Evolutionary conservation across 257 asterid genomes (phyloP).

Genomic region (Fraxinus americana): DNA sequence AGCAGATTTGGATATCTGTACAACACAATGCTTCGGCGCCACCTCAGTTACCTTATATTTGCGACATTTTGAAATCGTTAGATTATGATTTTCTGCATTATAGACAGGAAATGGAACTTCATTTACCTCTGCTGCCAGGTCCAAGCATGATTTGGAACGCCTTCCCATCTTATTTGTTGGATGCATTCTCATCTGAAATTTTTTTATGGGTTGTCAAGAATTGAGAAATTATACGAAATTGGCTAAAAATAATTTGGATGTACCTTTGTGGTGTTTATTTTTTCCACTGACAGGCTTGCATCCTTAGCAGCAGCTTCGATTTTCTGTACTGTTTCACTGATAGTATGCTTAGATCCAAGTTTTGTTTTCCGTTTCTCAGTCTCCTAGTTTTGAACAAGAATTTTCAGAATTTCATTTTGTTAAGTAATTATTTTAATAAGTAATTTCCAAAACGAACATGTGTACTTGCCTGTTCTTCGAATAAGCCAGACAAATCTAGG

Average conservation of each 20-base stretch:
- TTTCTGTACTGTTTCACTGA: slow-evolving; percentile 30
- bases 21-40: slow-evolving; percentile 36
- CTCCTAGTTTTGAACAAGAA: slow-evolving; percentile 4
- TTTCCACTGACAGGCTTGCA: slow-evolving; percentile 28
- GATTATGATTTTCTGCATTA: slow-evolving; percentile 1
- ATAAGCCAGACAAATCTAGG: slow-evolving; percentile 35
- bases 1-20: slow-evolving; percentile 30
- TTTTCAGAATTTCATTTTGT: not conserved
- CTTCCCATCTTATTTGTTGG: slow-evolving; percentile 18
- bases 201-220: not conserved
- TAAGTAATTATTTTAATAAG: not conserved
- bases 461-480: slow-evolving; percentile 31
- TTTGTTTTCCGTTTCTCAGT: slow-evolving; percentile 30
- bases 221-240: not conserved
- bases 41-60: slow-evolving; percentile 32
- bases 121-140: slow-evolving; percentile 31
- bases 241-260: not conserved
- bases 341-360: slow-evolving; percentile 31
- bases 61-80: not conserved
- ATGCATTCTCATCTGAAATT: slow-evolving; percentile 27
- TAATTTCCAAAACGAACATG: not conserved
- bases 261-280: slow-evolving; percentile 30
- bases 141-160: slow-evolving; percentile 25
- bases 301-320: slow-evolving; percentile 34
- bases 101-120: not conserved